Base-by-base conservation (phyloP, 225 moss, liverwort and hornwort genomes). In the Polytrichum commune region DNA sequence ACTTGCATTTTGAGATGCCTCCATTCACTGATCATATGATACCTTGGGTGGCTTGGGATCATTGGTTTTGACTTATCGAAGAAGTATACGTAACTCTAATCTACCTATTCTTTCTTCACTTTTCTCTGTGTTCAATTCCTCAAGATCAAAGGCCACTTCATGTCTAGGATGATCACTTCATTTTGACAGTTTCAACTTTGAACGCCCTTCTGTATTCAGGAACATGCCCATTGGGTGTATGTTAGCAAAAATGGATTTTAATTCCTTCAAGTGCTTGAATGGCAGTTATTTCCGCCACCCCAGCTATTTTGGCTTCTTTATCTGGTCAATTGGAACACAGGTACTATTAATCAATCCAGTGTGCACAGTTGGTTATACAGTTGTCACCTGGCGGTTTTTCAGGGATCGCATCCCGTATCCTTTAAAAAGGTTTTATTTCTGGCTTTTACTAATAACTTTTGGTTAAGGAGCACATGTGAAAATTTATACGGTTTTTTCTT, bases 401-500 rank as follows among this genome's bases (percentile, higher is more conserved):
- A 72, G 83, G 57, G 82, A 86, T 70, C 93, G 97, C 69, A 97
- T 97, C 68, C 88, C 89, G 96, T 97, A 96, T 96, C 96, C 96
- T 23, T 65, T 74, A 28, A 27, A 16, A 10, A 19, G 68, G 25
- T 27, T 10, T 58, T 6, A 6, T 58, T 58, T 22, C n/a, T 58
- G 16, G 24, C 3, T 58, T 58, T 58, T 23, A 13, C 46, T 46
- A 16, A 46, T 16, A 4, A 46, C 46, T 46, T 46, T 46, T 13
- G 38, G 38, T 38, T 38, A 38, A 38, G 38, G 38, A 38, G 38
- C 13, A 38, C 38, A 38, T 10, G 38, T 38, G 46, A 46, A 46
- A 46, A 4, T 46, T 13, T 46, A 46, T 46, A 13, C 16, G 46
- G 46, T 46, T 35, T 9, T 2, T 35, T 9, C 35, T 46, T 46